Percentiles rank a stretch among this genome's conserved stretches.
These are phyloP conservation scores for Globisporangium okanoganense DNA, from an alignment of 352 stramenopile genomes.

Conservation along the genomic window DNA sequence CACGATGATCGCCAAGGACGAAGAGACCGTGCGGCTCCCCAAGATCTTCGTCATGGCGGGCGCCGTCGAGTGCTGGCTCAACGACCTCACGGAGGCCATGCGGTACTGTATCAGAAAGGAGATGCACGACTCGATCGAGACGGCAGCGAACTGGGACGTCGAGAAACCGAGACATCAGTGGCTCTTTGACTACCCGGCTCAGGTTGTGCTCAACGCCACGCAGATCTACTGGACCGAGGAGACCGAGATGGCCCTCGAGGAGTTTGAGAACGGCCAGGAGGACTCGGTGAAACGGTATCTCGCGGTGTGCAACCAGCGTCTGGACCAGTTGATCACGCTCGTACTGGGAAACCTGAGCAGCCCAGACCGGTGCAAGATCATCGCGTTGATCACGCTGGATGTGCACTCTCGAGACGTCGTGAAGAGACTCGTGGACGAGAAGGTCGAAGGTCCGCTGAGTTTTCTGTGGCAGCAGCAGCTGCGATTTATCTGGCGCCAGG, in stretches of 20 bases:
- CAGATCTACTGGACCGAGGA: conserved; percentile 97
- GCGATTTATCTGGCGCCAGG: conserved; percentile 89
- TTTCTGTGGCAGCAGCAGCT: conserved; percentile 89
- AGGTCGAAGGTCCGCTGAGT: conserved; percentile 83
- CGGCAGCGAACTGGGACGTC: conserved; percentile 90
- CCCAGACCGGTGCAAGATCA: conserved; percentile 92
- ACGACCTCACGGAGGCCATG: conserved; percentile 86
- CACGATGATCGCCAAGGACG: conserved; percentile 85
- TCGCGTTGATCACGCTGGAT: conserved; percentile 96
- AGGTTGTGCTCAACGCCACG: conserved; percentile 84
- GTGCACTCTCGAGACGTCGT: conserved; percentile 95
- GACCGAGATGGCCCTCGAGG: conserved; percentile 89
- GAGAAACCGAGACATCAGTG: conserved; percentile 96
- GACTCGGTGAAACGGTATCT: conserved; percentile 86
- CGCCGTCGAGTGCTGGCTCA: conserved; percentile 84
- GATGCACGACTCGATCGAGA: conserved; percentile 87
- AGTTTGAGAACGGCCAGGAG: conserved; percentile 87
- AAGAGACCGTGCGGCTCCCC: conserved; percentile 55
- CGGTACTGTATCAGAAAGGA: conserved; percentile 77
- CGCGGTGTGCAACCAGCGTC: conserved; percentile 68
- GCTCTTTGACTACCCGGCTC: conserved; percentile 96
- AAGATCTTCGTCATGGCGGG: conserved; percentile 83
- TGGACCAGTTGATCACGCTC: conserved; percentile 92
- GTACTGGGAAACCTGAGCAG: conserved; percentile 87
- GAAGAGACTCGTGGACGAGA: conserved; percentile 84